These are phyloP conservation scores for Penicillium sp. DNA, from an alignment of 2,329 filamentous ascomycete species.

Conservation along the genomic window DNA sequence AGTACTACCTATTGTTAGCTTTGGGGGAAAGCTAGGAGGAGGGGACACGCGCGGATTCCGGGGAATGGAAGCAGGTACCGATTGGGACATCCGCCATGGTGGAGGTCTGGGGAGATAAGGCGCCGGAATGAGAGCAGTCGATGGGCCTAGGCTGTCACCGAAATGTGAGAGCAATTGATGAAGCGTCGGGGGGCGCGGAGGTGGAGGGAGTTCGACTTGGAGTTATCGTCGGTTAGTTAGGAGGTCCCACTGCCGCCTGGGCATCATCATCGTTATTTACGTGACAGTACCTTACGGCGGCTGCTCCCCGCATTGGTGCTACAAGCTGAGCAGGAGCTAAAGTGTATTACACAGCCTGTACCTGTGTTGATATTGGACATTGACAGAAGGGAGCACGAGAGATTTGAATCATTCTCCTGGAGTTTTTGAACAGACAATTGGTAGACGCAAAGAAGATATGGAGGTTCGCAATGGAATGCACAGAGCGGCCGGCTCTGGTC, in stretches of 20 bases:
- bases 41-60: slow-evolving; percentile 17
- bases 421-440: too few species aligned
- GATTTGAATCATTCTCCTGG: too few species aligned
- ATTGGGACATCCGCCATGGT: slow-evolving; percentile 47
- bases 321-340: slow-evolving; percentile 2
- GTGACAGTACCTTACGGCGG: slow-evolving; percentile 22
- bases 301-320: slow-evolving; percentile 12
- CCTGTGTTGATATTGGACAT: too few species aligned
- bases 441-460: too few species aligned
- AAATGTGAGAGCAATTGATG: slow-evolving; percentile 13
- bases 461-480: too few species aligned
- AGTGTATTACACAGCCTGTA: slow-evolving; percentile 7
- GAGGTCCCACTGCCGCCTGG: slow-evolving; percentile 12
- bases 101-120: slow-evolving; percentile 9
- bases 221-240: slow-evolving; percentile 17
- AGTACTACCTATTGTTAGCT: slow-evolving; percentile 61
- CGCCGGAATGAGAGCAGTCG: not conserved
- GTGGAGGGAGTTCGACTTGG: slow-evolving; percentile 15
- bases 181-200: slow-evolving; percentile 9
- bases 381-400: too few species aligned
- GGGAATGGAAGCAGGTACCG: slow-evolving; percentile 32
- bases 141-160: slow-evolving; percentile 7
- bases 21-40: slow-evolving; percentile 19
- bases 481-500: too few species aligned
- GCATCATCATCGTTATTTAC: slow-evolving; percentile 24